Percentiles rank a stretch among this genome's conserved stretches.
phyloP scores from a whole-genome alignment of 495 filamentous ascomycete genomes.

The Hypoxylon cercidicola region DNA sequence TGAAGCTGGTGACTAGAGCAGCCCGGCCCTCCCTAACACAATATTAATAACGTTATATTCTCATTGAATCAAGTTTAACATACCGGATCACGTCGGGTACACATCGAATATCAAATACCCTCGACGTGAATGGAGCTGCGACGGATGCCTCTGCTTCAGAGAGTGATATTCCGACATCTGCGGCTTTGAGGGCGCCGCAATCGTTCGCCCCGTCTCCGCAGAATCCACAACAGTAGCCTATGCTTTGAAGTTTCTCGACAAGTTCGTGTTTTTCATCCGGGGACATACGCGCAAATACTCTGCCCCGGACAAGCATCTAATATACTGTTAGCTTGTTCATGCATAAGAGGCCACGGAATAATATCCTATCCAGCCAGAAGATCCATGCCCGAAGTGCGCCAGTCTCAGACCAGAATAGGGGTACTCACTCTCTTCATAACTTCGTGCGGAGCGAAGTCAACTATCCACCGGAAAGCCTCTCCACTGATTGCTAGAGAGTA shows the following conservation, averaged over 20 bases:
- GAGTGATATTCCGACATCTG: constrained; percentile 97
- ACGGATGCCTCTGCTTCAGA: constrained; percentile 99
- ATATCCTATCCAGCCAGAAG: background rate
- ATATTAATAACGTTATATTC: constrained; percentile 13
- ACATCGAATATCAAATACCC: constrained; percentile 95
- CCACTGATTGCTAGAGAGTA: constrained; percentile 91
- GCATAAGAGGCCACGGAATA: too few species aligned
- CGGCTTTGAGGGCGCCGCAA: constrained; percentile 96
- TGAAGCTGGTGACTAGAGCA: constrained; percentile 96
- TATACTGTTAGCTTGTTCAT: constrained; percentile 33
- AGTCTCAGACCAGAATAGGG: background rate
- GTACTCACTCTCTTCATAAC: constrained; percentile 72
- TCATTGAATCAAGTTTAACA: constrained; percentile 18
- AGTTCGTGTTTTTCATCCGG: constrained; percentile 99
- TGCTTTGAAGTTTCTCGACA: constrained; percentile 94
- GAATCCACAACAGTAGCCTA: constrained; percentile 96
- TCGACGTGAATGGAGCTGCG: constrained; percentile 95
- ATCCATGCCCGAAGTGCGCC: background rate
- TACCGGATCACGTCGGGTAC: constrained; percentile 91
- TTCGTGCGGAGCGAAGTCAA: constrained; percentile 85
- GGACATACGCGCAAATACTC: constrained; percentile 98
- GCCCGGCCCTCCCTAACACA: constrained; percentile 83
- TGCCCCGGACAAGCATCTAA: constrained; percentile 87
- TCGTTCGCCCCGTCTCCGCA: constrained; percentile 99
- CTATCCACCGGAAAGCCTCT: constrained; percentile 95